Conservation (phyloP, 2,329 filamentous ascomycete genomes). For the Dendrostoma leiphaemia region DNA sequence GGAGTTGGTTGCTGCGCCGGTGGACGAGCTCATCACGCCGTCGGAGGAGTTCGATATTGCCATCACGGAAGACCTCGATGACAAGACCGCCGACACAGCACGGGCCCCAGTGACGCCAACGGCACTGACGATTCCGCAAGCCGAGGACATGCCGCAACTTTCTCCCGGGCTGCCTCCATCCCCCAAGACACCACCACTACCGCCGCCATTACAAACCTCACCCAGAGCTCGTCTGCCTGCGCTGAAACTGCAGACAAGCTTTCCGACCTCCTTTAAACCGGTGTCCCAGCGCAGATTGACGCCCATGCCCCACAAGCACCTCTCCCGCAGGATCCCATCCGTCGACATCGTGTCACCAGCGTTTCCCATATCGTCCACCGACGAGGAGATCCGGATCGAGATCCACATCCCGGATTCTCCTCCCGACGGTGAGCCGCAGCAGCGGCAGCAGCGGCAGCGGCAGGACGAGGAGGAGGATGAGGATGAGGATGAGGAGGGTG, state of each 20-base stretch:
- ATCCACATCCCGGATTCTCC: slow-evolving; percentile 21
- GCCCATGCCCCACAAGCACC: slow-evolving; percentile 4
- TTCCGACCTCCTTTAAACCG: slow-evolving; percentile 25
- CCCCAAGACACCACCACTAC: neutral
- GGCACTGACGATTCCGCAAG: neutral
- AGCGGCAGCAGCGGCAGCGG: too few relatives aligned
- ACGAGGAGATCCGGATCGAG: slow-evolving; percentile 22
- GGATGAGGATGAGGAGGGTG: slow-evolving; percentile 31
- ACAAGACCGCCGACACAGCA: neutral
- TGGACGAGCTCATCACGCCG: neutral
- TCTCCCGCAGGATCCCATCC: neutral
- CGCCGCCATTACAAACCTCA: neutral
- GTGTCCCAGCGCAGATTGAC: slow-evolving; percentile 7
- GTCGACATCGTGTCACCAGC: neutral
- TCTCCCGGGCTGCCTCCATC: neutral
- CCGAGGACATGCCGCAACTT: neutral
- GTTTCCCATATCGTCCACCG: neutral
- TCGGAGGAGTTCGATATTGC: neutral
- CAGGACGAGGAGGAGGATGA: slow-evolving; percentile 22
- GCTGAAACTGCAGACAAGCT: slow-evolving; percentile 25
- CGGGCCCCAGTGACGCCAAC: neutral
- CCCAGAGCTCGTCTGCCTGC: slow-evolving; percentile 14
- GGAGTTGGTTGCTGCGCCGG: neutral
- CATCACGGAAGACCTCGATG: neutral
- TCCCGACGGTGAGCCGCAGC: too few relatives aligned